Evolutionary conservation across 2,329 filamentous ascomycete genomes (phyloP).

Genomic region (Ophiocordyceps camponoti-saundersi): DNA sequence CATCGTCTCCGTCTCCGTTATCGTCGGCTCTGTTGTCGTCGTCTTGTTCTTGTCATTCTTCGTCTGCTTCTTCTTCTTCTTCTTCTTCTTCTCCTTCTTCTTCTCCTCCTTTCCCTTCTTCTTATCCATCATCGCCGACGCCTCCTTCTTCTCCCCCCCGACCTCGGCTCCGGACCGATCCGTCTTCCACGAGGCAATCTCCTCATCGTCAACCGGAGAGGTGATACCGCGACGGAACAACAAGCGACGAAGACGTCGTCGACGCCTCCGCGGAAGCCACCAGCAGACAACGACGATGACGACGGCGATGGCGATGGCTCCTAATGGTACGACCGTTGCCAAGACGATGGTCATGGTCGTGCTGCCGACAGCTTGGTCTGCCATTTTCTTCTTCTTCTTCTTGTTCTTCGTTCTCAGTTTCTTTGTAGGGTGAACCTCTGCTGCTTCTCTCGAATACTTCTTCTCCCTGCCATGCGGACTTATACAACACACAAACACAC

Average conservation of each 20-base stretch:
- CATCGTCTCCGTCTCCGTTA: too few species aligned
- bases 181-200: conserved; percentile 47
- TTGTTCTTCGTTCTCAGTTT: neutral
- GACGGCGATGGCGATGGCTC: conserved; percentile 20
- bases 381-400: neutral
- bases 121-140: too few species aligned
- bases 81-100: too few species aligned
- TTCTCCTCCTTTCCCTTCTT: too few species aligned
- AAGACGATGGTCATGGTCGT: conserved; percentile 32
- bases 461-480: too few species aligned
- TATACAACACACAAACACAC: too few species aligned
- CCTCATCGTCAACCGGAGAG: conserved; percentile 42
- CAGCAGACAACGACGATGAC: conserved; percentile 10
- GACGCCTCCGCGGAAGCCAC: conserved; percentile 20
- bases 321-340: conserved; percentile 27
- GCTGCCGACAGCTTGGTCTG: conserved; percentile 10
- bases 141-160: neutral
- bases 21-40: too few species aligned
- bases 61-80: too few species aligned
- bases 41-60: too few species aligned
- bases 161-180: conserved; percentile 4
- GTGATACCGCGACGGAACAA: conserved; percentile 37
- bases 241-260: conserved; percentile 8
- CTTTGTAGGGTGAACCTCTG: too few species aligned
- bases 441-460: too few species aligned